Base-by-base conservation (phyloP, 208 protist species). In the Leptomonas seymouri region DNA sequence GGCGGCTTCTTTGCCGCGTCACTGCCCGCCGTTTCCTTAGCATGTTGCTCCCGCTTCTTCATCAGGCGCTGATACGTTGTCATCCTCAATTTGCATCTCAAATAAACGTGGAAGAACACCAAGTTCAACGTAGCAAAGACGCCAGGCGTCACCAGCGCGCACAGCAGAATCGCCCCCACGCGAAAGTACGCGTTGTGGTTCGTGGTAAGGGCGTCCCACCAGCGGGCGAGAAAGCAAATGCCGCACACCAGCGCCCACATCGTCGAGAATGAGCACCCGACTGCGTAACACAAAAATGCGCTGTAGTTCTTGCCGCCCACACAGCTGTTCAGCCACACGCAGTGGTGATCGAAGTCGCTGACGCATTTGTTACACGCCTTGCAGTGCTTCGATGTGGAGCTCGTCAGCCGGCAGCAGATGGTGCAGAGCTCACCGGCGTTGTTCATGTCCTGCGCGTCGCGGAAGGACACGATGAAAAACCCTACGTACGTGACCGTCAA, bases 301-400 rank as follows among this genome's bases (percentile, higher is more conserved):
- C 58, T 18, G 69, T 96, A 97, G 76, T 98, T 97, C 23, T 65
- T 66, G 25, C 57, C 46, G 15, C 94, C 94, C 50, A 98, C 78
- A 77, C 93, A 97, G 49, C 84, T 81, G 76, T 96, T 96, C 11
- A 97, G 62, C 93, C 93, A 97, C 78, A 88, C 88, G 71, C 93
- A 97, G 72, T 97, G 93, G 73, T 97, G 93, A 61, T 97, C 93
- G 71, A 97, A 96, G 42, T 77, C 77, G n/a, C 27, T 57, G 8
- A 95, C 81, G 63, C 93, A 97, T 70, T 92, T 91, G 66, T 93
- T 93, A 66, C 93, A 97, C 30, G 81, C 76, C 70, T 89, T 88
- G 73, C 93, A 97, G 67, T 97, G 93, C 59, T 93, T 91, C 28
- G 81, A 80, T 18, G 60, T 56, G 46, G 65, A 23, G 39, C 53